Evolutionary conservation across 2,329 filamentous ascomycete species (phyloP).

Genomic region (Colletotrichum graminicola): DNA sequence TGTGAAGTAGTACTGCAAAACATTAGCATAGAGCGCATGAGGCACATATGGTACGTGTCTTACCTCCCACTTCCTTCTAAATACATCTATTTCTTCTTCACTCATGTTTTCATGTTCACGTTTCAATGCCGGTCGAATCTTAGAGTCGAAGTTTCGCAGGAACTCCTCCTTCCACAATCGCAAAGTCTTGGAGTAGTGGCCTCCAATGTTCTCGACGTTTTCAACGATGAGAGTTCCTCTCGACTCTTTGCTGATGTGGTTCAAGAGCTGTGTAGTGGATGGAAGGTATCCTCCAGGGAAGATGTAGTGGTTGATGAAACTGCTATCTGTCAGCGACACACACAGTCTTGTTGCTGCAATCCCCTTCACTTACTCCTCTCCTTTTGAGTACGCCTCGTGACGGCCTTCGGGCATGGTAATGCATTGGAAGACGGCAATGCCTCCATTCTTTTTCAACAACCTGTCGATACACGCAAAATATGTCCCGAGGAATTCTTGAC

Average conservation of each 20-base stretch:
- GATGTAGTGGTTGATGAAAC: slow-evolving; percentile 82
- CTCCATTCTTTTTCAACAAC: slow-evolving; percentile 73
- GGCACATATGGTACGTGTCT: slow-evolving; percentile 44
- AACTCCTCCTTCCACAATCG: slow-evolving; percentile 78
- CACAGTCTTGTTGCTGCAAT: not conserved
- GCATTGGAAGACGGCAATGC: slow-evolving; percentile 79
- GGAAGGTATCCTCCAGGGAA: slow-evolving; percentile 83
- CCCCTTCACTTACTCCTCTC: slow-evolving; percentile 67
- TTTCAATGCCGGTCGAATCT: slow-evolving; percentile 71
- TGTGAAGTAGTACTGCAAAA: slow-evolving; percentile 75
- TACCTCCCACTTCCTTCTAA: slow-evolving; percentile 78
- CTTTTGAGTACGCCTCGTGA: slow-evolving; percentile 74
- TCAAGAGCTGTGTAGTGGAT: slow-evolving; percentile 66
- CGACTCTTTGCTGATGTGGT: slow-evolving; percentile 71
- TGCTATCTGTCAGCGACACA: slow-evolving; percentile 43
- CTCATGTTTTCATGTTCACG: slow-evolving; percentile 69
- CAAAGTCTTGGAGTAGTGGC: slow-evolving; percentile 78
- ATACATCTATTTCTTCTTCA: slow-evolving; percentile 73
- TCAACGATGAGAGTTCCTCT: slow-evolving; percentile 74
- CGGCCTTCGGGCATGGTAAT: slow-evolving; percentile 81
- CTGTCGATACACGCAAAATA: slow-evolving; percentile 76
- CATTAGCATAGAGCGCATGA: slow-evolving; percentile 37
- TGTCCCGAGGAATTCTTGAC: slow-evolving; percentile 73
- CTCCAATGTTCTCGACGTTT: slow-evolving; percentile 77
- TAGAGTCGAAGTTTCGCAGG: slow-evolving; percentile 69